Evolutionary conservation across 768 basidiomycete species (phyloP).

Genomic region (Lactifluus rugatus): DNA sequence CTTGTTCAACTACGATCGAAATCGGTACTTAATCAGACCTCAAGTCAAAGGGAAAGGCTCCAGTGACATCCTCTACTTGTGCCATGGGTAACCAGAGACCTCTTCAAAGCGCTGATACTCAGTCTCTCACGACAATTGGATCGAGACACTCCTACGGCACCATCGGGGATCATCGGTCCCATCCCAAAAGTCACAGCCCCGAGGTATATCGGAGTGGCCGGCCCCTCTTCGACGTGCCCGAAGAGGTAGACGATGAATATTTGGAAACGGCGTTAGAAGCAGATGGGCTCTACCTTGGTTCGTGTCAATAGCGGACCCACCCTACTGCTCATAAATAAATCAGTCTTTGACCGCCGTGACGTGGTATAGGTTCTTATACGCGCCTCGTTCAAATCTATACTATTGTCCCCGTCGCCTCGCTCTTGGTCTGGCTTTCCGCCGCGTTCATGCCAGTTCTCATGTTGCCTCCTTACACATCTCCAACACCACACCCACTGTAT

Average conservation of each 20-base stretch:
- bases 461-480: constrained; percentile 28
- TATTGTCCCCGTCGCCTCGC: constrained; percentile 20
- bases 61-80: neutral
- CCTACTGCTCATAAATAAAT: neutral
- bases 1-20: neutral
- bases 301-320: neutral
- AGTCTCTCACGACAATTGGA: neutral
- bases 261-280: constrained; percentile 13
- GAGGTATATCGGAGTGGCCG: constrained; percentile 10
- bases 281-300: constrained; percentile 18
- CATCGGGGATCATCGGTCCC: neutral
- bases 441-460: constrained; percentile 40
- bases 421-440: constrained; percentile 41
- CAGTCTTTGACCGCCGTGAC: neutral
- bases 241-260: constrained; percentile 13
- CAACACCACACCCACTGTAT: constrained; percentile 35
- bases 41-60: constrained; percentile 14
- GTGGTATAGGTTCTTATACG: constrained; percentile 48
- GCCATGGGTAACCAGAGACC: constrained; percentile 1
- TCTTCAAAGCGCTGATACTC: constrained; percentile 9
- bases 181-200: neutral
- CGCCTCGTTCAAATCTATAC: constrained; percentile 43
- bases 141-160: constrained; percentile 14
- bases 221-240: constrained; percentile 12
- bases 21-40: neutral